Percentiles rank a stretch among this genome's conserved stretches.
Evolutionary conservation across 2,329 filamentous ascomycete species (phyloP).

Genomic region (Leptosphaerulina australis): DNA sequence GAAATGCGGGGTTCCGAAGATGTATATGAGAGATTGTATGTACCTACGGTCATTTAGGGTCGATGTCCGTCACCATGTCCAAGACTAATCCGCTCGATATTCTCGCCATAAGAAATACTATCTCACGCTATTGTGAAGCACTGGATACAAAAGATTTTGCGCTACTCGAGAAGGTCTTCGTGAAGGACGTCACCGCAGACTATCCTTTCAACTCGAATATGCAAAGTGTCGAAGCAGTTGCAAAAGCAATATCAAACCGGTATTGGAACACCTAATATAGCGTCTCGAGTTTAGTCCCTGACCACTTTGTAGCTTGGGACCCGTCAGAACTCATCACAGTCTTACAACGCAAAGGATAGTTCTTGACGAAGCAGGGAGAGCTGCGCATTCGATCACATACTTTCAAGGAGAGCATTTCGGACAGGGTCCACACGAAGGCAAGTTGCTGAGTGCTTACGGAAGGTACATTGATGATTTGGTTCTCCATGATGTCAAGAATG

Average conservation of each 20-base stretch:
- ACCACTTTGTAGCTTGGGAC: slow-evolving; percentile 41
- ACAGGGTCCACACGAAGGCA: slow-evolving; percentile 50
- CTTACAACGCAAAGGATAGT: slow-evolving; percentile 52
- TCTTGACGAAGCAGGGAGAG: slow-evolving; percentile 37
- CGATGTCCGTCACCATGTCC: slow-evolving; percentile 18
- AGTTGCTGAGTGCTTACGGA: slow-evolving; percentile 51
- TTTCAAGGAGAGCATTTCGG: slow-evolving; percentile 54
- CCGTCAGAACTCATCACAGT: slow-evolving; percentile 51
- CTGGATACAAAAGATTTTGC: slow-evolving; percentile 52
- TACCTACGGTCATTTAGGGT: not conserved
- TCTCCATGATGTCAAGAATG: slow-evolving; percentile 27
- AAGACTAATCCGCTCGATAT: slow-evolving; percentile 32
- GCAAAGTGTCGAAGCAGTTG: slow-evolving; percentile 43
- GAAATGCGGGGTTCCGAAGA: slow-evolving; percentile 11
- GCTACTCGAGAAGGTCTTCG: slow-evolving; percentile 50
- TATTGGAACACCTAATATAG: slow-evolving; percentile 6
- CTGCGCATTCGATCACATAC: slow-evolving; percentile 48
- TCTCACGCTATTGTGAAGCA: slow-evolving; percentile 53
- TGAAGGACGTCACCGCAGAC: slow-evolving; percentile 46
- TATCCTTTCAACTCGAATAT: slow-evolving; percentile 49
- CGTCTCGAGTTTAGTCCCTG: not conserved
- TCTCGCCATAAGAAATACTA: slow-evolving; percentile 51
- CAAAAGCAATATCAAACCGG: slow-evolving; percentile 44
- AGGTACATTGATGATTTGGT: slow-evolving; percentile 50
- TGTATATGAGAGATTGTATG: not conserved